Conservation (phyloP, 1,284 basidiomycete genomes). For the Ustilago hordei region DNA sequence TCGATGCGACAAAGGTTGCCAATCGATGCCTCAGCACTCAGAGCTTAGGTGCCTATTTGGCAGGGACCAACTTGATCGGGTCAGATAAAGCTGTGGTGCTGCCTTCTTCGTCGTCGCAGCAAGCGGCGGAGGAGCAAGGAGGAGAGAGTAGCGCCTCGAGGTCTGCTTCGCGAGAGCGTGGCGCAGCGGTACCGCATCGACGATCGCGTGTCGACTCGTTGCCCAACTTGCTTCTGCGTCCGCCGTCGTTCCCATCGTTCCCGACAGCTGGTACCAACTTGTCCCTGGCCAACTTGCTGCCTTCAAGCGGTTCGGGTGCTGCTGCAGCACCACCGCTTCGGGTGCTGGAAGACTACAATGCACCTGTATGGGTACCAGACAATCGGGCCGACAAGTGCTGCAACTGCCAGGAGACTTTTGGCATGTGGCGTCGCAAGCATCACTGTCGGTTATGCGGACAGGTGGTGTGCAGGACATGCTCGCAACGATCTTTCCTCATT, state of each 20-base stretch:
- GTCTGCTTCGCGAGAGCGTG: conserved; percentile 20
- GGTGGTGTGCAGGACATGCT: conserved; percentile 83
- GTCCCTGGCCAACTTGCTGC: conserved; percentile 39
- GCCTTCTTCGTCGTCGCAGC: neutral
- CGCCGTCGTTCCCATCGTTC: conserved; percentile 47
- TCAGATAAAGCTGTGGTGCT: conserved; percentile 22
- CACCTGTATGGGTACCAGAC: conserved; percentile 92
- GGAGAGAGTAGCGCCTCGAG: conserved; percentile 13
- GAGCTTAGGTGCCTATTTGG: conserved; percentile 50
- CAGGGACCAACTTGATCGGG: conserved; percentile 34
- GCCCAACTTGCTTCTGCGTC: conserved; percentile 45
- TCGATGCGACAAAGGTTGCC: conserved; percentile 28
- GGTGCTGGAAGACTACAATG: conserved; percentile 84
- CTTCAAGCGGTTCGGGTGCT: conserved; percentile 23
- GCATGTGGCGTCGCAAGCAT: conserved; percentile 84
- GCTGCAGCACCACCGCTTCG: conserved; percentile 33
- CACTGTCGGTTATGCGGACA: conserved; percentile 90
- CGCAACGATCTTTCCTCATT: conserved; percentile 66
- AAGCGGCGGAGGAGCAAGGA: conserved; percentile 11
- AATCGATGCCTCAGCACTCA: conserved; percentile 47
- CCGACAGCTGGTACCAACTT: conserved; percentile 26
- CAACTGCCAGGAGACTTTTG: conserved; percentile 82
- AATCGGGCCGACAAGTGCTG: conserved; percentile 82
- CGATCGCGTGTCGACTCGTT: conserved; percentile 44
- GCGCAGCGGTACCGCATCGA: conserved; percentile 1